phyloP scores from a whole-genome alignment of 441 rosid species.

The Populus tomentosa region DNA sequence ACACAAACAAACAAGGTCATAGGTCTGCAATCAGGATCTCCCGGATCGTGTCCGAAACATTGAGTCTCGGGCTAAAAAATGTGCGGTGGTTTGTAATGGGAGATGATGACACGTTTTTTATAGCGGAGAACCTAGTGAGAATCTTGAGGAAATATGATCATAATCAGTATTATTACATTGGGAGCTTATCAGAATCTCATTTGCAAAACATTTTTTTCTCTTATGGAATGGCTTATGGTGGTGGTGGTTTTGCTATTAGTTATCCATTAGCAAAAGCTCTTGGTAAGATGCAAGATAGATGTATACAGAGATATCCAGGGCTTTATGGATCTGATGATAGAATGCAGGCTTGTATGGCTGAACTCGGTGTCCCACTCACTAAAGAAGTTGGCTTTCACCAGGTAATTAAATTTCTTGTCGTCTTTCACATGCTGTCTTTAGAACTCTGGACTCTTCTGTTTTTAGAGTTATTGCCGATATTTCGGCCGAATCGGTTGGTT shows the following conservation, averaged over 20 bases:
- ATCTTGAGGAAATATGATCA: conserved; percentile 79
- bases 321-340: conserved; percentile 96
- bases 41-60: conserved; percentile 83
- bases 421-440: neutral
- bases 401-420: conserved; percentile 33
- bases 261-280: conserved; percentile 87
- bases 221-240: conserved; percentile 98
- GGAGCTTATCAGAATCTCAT: conserved; percentile 94
- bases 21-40: conserved; percentile 94
- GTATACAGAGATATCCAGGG: conserved; percentile 83
- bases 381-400: conserved; percentile 97
- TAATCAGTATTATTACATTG: conserved; percentile 82
- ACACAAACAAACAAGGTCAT: conserved; percentile 78
- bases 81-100: conserved; percentile 99
- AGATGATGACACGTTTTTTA: conserved; percentile 91
- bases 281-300: conserved; percentile 74
- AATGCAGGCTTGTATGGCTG: conserved; percentile 99
- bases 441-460: neutral
- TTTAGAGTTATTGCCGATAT: neutral
- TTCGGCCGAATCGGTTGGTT: neutral
- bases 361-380: conserved; percentile 99
- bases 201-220: conserved; percentile 91
- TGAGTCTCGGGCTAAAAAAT: conserved; percentile 52
- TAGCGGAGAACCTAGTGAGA: conserved; percentile 74
- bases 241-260: conserved; percentile 96